Evolutionary conservation across 176 grass and related monocot species (phyloP).

Genomic region (Rhynchospora pubera): DNA sequence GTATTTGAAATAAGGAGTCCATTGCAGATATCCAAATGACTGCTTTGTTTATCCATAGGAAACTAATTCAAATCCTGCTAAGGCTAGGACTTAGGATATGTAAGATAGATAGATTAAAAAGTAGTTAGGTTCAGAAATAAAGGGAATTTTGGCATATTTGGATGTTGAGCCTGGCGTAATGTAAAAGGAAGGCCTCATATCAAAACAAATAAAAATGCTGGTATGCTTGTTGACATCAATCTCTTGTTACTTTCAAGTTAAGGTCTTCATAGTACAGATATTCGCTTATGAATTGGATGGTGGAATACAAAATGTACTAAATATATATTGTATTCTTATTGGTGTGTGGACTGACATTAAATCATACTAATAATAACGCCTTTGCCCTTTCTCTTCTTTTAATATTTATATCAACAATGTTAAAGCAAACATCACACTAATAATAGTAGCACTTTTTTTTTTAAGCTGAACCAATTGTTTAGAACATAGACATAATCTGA

Average conservation of each 20-base stretch:
- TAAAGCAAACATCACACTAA: no score
- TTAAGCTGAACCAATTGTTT: neutral
- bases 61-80: no score
- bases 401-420: neutral
- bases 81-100: no score
- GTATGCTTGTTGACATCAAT: neutral
- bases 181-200: no score
- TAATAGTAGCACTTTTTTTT: neutral
- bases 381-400: neutral
- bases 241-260: neutral
- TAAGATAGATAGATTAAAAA: no score
- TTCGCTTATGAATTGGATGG: neutral
- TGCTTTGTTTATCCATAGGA: no score
- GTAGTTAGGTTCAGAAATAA: no score
- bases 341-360: neutral
- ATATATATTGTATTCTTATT: neutral
- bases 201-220: no score
- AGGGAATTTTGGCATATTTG: no score
- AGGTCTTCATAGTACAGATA: neutral
- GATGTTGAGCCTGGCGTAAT: no score
- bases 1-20: neutral
- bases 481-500: neutral
- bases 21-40: no score
- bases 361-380: neutral
- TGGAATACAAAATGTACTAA: neutral